phyloP scores from a whole-genome alignment of 352 stramenopile genomes.

The Globisporangium radiosum region DNA sequence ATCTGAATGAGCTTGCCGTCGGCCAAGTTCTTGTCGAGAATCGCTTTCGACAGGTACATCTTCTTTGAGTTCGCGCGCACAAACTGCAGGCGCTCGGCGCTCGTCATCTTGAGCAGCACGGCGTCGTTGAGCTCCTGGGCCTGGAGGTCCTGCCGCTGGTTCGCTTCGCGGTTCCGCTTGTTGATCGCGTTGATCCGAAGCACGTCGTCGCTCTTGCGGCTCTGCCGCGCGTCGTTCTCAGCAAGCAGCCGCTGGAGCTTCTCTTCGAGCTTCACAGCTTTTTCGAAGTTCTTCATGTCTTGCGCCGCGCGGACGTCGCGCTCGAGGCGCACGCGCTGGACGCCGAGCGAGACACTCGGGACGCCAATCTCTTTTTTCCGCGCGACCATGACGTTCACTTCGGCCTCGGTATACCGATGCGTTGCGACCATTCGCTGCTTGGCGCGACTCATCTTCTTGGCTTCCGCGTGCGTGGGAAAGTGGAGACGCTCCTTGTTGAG shows the following conservation, averaged over 20 bases:
- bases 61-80: slow-evolving; percentile 78
- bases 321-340: slow-evolving; percentile 75
- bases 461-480: slow-evolving; percentile 66
- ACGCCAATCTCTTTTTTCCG: slow-evolving; percentile 64
- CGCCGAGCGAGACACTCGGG: slow-evolving; percentile 58
- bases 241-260: slow-evolving; percentile 50
- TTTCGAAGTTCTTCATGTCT: slow-evolving; percentile 86
- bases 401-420: slow-evolving; percentile 71
- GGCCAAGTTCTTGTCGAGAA: slow-evolving; percentile 75
- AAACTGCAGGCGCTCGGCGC: slow-evolving; percentile 75
- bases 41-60: slow-evolving; percentile 80
- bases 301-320: slow-evolving; percentile 70
- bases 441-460: slow-evolving; percentile 47
- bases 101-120: slow-evolving; percentile 77
- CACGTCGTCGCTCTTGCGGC: slow-evolving; percentile 74
- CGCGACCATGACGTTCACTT: slow-evolving; percentile 76
- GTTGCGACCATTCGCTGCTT: slow-evolving; percentile 68
- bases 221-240: slow-evolving; percentile 65
- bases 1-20: slow-evolving; percentile 70
- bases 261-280: slow-evolving; percentile 68
- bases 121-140: slow-evolving; percentile 65
- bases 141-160: slow-evolving; percentile 79
- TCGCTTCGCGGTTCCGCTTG: slow-evolving; percentile 68
- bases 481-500: slow-evolving; percentile 75
- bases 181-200: slow-evolving; percentile 86